A percentile compares a stretch with the other conserved stretches of the same genome.
Conservation (phyloP, 495 filamentous ascomycete species). For the Melanomma pulvis-pyrius region DNA sequence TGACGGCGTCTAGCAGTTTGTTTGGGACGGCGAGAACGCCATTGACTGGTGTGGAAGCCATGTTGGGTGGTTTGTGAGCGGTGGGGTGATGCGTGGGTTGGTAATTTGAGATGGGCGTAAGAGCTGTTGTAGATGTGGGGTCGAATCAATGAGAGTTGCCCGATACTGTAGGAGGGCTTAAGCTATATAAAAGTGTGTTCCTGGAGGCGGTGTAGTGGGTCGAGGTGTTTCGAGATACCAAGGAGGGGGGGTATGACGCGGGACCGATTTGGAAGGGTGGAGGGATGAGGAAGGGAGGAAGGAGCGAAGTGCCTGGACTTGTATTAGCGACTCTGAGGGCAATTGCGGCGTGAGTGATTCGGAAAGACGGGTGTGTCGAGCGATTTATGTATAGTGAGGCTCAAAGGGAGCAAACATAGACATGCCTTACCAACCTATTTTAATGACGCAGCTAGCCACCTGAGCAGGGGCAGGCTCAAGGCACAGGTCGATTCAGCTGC, state of each 20-base stretch:
- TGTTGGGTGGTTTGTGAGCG: constrained; percentile 7
- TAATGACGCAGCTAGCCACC: constrained; percentile 31
- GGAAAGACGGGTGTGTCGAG: neutral
- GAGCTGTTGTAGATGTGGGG: neutral
- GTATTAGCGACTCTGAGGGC: neutral
- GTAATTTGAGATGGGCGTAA: neutral
- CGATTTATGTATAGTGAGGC: neutral
- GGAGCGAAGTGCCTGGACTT: neutral
- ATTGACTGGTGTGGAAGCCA: constrained; percentile 35
- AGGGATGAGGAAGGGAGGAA: neutral
- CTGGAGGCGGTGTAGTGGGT: neutral
- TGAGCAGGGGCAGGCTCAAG: constrained; percentile 9
- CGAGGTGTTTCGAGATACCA: neutral
- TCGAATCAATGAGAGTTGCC: neutral
- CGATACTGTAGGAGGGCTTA: neutral
- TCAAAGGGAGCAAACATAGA: constrained; percentile 5
- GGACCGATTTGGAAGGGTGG: no score
- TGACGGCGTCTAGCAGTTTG: constrained; percentile 65
- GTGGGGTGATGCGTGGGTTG: neutral
- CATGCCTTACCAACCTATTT: neutral
- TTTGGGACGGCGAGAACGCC: constrained; percentile 53
- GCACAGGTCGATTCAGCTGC: neutral
- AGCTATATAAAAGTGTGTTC: neutral
- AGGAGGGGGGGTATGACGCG: neutral
- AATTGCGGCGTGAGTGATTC: neutral